These are phyloP conservation scores for Wickerhamiella spandovensis DNA, from an alignment of 805 yeast genomes.

Conservation along the genomic window DNA sequence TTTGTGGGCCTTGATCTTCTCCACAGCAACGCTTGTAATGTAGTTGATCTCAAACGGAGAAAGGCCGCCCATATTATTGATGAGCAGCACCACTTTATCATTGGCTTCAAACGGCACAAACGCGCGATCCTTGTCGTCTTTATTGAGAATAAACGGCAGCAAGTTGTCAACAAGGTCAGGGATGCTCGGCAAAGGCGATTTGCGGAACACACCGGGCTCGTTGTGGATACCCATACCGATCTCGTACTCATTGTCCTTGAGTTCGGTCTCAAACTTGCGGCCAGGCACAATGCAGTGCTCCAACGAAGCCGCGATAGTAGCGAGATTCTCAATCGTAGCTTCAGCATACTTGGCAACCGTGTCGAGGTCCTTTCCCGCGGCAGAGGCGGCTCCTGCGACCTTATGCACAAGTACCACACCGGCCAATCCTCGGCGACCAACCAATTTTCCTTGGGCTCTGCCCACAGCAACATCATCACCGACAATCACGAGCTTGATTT, in stretches of 20 bases:
- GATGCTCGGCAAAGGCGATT: slow-evolving; percentile 57
- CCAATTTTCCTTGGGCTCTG: slow-evolving; percentile 74
- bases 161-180: slow-evolving; percentile 46
- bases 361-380: slow-evolving; percentile 31
- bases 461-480: slow-evolving; percentile 95
- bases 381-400: slow-evolving; percentile 59
- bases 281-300: slow-evolving; percentile 90
- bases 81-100: slow-evolving; percentile 56
- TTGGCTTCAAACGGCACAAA: slow-evolving; percentile 53
- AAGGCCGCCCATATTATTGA: slow-evolving; percentile 86
- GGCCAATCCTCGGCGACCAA: slow-evolving; percentile 89
- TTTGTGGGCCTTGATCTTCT: slow-evolving; percentile 31
- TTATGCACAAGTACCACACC: slow-evolving; percentile 85
- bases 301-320: slow-evolving; percentile 78
- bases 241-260: slow-evolving; percentile 58
- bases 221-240: slow-evolving; percentile 94
- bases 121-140: slow-evolving; percentile 60
- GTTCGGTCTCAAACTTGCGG: slow-evolving; percentile 40
- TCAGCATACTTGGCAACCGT: slow-evolving; percentile 47
- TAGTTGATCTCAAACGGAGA: slow-evolving; percentile 68
- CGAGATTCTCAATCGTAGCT: slow-evolving; percentile 48
- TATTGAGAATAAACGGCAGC: slow-evolving; percentile 47
- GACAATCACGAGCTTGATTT: slow-evolving; percentile 61
- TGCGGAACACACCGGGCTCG: slow-evolving; percentile 69
- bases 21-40: slow-evolving; percentile 46